Evolutionary conservation across 31 red algal species (phyloP), one percentile per base, ranked within the genome.

Genomic region (Asparagopsis taxiformis): DNA sequence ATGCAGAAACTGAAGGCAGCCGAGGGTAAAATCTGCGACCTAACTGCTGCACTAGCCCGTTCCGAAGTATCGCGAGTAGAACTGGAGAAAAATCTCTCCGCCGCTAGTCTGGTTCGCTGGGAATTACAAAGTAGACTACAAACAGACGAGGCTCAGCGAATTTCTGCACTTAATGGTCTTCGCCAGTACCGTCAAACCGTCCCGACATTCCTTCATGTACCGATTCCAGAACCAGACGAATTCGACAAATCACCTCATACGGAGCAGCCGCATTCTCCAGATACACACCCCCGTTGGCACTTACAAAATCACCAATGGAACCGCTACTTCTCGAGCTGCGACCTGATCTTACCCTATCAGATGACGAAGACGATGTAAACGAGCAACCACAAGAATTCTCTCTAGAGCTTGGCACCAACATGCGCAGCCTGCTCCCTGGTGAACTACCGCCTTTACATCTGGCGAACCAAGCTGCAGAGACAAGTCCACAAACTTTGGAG

Each of bases 61-160:
- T 39, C 33, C 25, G 58, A 74, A 19, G 79, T 43, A 36, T 38
- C 64, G 19, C 41, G 68, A 15, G 41, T 6, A 0, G 31, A 31
- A 21, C 68, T 84, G 11, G 56, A 73, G 21, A 60, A 44, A 31
- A 57, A 84, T 17, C 44, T 74, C 24, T n/a, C 55, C 11, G 66
- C 79, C 1, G 79, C 79, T 9, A 51, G 29, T 25, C 29, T 58
- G 5, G 44, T 48, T 6, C 31, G 68, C 10, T 57, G 50, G 26
- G 67, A 84, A 56, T 29, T 84, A 35, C 79, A 71, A 6, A 56
- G 44, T 57, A 50, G 63, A 43, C 49, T 84, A 29, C 79, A 65
- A 41, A 66, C 56, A 6, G 79, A 84, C 46, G 67, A 66, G 28
- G 62, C 68, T 16, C 56, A 65, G 19, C 79, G 79, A 1, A 23